Evolutionary conservation across 2,329 filamentous ascomycete genomes (phyloP).

Genomic region (Orbilia brochopaga): DNA sequence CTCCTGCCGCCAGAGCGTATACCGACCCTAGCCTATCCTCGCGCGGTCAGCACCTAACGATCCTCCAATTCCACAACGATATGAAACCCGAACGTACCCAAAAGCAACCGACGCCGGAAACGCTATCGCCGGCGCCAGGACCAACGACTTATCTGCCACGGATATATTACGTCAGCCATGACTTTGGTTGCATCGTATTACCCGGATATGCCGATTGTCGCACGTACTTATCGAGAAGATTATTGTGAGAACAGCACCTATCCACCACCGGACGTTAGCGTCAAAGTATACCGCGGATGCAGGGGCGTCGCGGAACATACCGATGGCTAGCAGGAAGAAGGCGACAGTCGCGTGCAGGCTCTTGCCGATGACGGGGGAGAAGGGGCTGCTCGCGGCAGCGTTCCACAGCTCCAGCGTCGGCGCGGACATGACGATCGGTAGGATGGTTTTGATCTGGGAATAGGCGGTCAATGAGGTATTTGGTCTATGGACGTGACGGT

Average conservation of each 20-base stretch:
- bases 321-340: conserved; percentile 74
- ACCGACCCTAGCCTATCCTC: conserved; percentile 80
- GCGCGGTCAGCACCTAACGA: conserved; percentile 6
- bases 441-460: neutral
- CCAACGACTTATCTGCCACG: conserved; percentile 54
- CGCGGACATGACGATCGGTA: conserved; percentile 61
- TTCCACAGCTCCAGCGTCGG: conserved; percentile 78
- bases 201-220: conserved; percentile 52
- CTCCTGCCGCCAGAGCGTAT: conserved; percentile 98
- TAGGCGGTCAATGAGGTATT: neutral
- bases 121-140: conserved; percentile 71
- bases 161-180: conserved; percentile 11
- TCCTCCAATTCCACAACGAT: neutral
- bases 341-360: conserved; percentile 71
- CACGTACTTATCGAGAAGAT: conserved; percentile 90
- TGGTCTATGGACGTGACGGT: neutral
- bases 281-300: conserved; percentile 25
- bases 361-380: conserved; percentile 79
- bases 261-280: conserved; percentile 27
- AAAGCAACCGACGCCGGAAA: conserved; percentile 86
- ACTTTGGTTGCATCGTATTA: conserved; percentile 50
- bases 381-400: conserved; percentile 85
- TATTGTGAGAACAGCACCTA: conserved; percentile 72
- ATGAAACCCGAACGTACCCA: conserved; percentile 72
- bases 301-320: conserved; percentile 56